A percentile compares a stretch with the other conserved stretches of the same genome.
Evolutionary conservation across 2,329 filamentous ascomycete genomes (phyloP).

Genomic region (Achaetomium macrosporum): DNA sequence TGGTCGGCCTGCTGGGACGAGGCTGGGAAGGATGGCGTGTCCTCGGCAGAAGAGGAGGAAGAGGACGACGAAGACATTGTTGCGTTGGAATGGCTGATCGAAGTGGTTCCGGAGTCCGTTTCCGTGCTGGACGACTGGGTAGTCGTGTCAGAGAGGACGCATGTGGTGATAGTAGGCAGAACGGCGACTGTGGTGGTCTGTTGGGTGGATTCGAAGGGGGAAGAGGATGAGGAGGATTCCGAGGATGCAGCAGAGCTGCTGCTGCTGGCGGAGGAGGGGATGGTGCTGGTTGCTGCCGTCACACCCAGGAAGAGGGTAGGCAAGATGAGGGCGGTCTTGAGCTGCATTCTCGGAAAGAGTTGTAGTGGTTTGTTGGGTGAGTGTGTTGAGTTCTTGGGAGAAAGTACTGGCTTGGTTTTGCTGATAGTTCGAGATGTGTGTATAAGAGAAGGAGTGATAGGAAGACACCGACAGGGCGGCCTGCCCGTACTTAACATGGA

Average conservation of each 20-base stretch:
- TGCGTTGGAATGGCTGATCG: background rate
- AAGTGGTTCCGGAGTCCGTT: background rate
- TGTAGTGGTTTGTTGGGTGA: background rate
- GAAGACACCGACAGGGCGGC: background rate
- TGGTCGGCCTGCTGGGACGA: background rate
- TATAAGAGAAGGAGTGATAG: background rate
- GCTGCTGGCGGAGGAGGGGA: background rate
- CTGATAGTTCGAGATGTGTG: background rate
- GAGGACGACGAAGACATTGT: background rate
- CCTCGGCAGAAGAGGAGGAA: background rate
- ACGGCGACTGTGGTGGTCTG: background rate
- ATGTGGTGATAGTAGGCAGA: background rate
- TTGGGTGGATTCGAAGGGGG: background rate
- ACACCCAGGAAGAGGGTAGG: conserved; percentile 15
- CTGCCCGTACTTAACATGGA: background rate
- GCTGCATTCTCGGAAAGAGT: conserved; percentile 16
- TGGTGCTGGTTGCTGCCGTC: conserved; percentile 5
- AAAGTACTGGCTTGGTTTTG: background rate
- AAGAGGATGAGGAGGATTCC: background rate
- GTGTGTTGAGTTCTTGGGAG: background rate
- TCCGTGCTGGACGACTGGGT: background rate
- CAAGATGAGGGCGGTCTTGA: conserved; percentile 19
- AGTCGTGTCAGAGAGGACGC: background rate
- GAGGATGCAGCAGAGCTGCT: background rate
- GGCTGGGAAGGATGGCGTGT: background rate